Evolutionary conservation across 768 basidiomycete genomes (phyloP).

Genomic region (Boletus sp.): DNA sequence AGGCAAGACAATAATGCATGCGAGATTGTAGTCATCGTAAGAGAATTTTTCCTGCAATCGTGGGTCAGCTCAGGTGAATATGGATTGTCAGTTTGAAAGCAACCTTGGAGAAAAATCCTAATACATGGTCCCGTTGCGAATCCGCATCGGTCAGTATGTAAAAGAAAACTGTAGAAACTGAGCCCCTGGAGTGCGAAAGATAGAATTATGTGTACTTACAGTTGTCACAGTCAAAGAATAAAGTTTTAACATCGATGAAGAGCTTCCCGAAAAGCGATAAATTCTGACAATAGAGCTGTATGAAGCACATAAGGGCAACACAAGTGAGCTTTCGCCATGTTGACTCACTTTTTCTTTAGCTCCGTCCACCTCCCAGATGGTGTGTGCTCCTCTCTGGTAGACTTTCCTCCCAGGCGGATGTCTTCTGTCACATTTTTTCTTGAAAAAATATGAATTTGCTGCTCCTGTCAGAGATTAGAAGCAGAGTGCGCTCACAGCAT

Average conservation of each 20-base stretch:
- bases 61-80: not conserved
- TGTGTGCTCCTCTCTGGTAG: constrained; percentile 85
- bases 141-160: constrained; percentile 89
- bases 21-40: constrained; percentile 96
- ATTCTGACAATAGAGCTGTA: constrained; percentile 93
- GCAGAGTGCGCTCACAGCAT: constrained; percentile 45
- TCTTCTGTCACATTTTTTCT: constrained; percentile 67
- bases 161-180: constrained; percentile 59
- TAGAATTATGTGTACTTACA: constrained; percentile 46
- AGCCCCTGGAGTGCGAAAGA: not conserved
- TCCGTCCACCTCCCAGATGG: constrained; percentile 96
- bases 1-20: constrained; percentile 93
- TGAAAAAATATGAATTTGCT: constrained; percentile 13
- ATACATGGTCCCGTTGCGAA: constrained; percentile 74
- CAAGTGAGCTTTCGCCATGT: not conserved
- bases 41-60: constrained; percentile 79
- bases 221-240: constrained; percentile 88
- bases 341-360: constrained; percentile 70
- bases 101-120: constrained; percentile 72
- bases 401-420: constrained; percentile 89
- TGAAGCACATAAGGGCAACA: not conserved
- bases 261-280: constrained; percentile 94
- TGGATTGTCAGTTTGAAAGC: not conserved
- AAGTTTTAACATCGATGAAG: constrained; percentile 98
- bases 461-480: constrained; percentile 5